Evolutionary conservation across 169 alveolate genomes (phyloP).

Genomic region (Perkinsus chesapeaki): DNA sequence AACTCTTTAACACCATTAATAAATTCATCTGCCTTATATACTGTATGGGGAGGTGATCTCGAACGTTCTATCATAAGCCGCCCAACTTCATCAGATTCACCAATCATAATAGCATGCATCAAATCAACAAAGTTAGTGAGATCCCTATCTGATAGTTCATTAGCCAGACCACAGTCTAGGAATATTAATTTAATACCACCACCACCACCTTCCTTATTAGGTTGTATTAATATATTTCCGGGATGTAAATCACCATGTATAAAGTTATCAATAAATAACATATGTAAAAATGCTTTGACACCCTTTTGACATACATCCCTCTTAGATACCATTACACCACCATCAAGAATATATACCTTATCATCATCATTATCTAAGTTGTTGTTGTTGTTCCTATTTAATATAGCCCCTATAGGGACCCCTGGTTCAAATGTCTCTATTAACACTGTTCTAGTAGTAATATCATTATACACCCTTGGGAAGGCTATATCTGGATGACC

Average conservation of each 20-base stretch:
- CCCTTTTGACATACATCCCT: neutral
- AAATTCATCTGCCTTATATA: neutral
- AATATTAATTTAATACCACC: conserved; percentile 11
- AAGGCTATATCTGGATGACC: neutral
- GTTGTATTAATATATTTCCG: conserved; percentile 24
- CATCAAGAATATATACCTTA: neutral
- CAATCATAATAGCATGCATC: neutral
- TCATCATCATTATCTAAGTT: neutral
- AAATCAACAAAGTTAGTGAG: conserved; percentile 18
- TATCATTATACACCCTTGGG: neutral
- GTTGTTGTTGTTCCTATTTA: neutral
- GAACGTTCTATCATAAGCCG: neutral
- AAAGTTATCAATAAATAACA: conserved; percentile 33
- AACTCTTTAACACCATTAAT: neutral
- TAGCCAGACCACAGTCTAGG: conserved; percentile 31
- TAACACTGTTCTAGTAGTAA: neutral
- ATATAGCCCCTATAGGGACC: neutral
- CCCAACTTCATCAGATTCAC: neutral
- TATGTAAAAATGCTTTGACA: conserved; percentile 14
- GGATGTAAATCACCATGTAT: conserved; percentile 36
- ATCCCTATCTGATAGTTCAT: conserved; percentile 15
- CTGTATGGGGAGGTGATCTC: neutral
- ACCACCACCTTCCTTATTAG: neutral
- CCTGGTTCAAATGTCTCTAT: neutral
- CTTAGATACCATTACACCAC: neutral